phyloP scores from a whole-genome alignment of 768 basidiomycete genomes.

The Trametes cinnabarina region DNA sequence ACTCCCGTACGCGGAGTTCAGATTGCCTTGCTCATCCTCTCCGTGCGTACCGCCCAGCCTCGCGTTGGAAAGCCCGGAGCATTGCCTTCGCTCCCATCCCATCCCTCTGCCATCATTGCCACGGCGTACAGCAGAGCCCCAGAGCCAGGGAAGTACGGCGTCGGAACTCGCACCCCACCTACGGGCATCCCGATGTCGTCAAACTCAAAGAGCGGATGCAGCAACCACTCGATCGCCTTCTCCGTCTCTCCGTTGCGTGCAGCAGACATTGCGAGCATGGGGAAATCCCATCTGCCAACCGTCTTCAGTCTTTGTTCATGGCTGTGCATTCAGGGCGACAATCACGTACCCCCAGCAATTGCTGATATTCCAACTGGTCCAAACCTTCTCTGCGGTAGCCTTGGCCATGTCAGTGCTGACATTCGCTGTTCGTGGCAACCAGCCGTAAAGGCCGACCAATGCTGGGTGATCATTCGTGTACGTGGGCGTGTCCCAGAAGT shows the following conservation, averaged over 20 bases:
- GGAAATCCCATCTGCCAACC: conserved; percentile 54
- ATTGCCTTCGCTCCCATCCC: conserved; percentile 44
- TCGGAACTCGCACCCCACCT: conserved; percentile 52
- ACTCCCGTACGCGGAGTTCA: conserved; percentile 15
- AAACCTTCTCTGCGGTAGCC: conserved; percentile 51
- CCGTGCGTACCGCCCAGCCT: conserved; percentile 40
- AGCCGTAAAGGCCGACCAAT: conserved; percentile 54
- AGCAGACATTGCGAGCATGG: conserved; percentile 62
- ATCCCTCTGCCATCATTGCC: conserved; percentile 59
- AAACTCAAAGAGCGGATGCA: conserved; percentile 53
- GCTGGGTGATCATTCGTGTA: conserved; percentile 60
- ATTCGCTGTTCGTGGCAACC: conserved; percentile 51
- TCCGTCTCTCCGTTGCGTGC: conserved; percentile 49
- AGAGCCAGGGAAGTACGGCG: conserved; percentile 59
- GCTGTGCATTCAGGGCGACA: neutral
- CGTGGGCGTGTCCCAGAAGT: conserved; percentile 51
- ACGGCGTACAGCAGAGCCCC: conserved; percentile 50
- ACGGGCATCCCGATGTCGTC: conserved; percentile 62
- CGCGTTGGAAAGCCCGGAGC: conserved; percentile 42
- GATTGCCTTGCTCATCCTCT: conserved; percentile 37
- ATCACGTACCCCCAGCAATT: conserved; percentile 51
- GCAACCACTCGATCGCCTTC: conserved; percentile 52
- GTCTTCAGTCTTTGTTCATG: neutral
- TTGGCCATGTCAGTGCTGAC: conserved; percentile 47
- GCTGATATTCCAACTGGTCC: conserved; percentile 52